Evolutionary conservation across 2,329 filamentous ascomycete genomes (phyloP).

Genomic region (Penicillium crustosum): DNA sequence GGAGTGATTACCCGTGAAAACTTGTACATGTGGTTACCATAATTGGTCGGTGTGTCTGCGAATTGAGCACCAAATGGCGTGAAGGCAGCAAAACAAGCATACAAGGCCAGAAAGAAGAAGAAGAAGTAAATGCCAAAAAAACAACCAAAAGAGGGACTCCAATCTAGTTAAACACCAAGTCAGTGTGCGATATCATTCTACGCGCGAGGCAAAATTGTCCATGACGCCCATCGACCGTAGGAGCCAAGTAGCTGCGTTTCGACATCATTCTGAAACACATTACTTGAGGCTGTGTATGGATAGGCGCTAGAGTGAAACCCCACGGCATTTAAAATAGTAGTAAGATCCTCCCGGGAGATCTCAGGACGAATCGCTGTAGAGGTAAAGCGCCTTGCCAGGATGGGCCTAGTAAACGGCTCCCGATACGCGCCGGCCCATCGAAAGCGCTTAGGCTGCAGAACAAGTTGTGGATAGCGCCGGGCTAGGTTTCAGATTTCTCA

Average conservation of each 20-base stretch:
- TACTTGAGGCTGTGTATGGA: constrained; percentile 16
- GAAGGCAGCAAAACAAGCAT: background rate
- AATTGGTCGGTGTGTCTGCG: constrained; percentile 11
- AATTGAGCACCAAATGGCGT: background rate
- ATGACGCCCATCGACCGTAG: constrained; percentile 13
- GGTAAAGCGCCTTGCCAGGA: constrained; percentile 13
- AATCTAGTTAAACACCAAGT: constrained; percentile 19
- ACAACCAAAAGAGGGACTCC: background rate
- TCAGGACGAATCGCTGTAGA: constrained; percentile 9
- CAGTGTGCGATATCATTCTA: constrained; percentile 10
- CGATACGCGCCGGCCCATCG: constrained; percentile 23
- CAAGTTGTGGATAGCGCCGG: background rate
- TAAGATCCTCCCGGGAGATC: background rate
- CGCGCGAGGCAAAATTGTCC: constrained; percentile 16
- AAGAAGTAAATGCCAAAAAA: constrained; percentile 11
- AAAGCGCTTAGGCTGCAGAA: constrained; percentile 22
- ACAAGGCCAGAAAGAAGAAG: constrained; percentile 7
- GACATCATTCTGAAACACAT: constrained; percentile 26
- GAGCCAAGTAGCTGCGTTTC: constrained; percentile 10
- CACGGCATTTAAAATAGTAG: constrained; percentile 13
- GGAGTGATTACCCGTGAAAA: constrained; percentile 26
- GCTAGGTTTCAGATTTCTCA: constrained; percentile 12
- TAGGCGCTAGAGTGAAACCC: constrained; percentile 36
- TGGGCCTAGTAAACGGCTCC: constrained; percentile 13
- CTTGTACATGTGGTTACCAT: constrained; percentile 28